Base-by-base conservation (phyloP, 176 grass and related monocot genomes). In the Paspalum notatum region DNA sequence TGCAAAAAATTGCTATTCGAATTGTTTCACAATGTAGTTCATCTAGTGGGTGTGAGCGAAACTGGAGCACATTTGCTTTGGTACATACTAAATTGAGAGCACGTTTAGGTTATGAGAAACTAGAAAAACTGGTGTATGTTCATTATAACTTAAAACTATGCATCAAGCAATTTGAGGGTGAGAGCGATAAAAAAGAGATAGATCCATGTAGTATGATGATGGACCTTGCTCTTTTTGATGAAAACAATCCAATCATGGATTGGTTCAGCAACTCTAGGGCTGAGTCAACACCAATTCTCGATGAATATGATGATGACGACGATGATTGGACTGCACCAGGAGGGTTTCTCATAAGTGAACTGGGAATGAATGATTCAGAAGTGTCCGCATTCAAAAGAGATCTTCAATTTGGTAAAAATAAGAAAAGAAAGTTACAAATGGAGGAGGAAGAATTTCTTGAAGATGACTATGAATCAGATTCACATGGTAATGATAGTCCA, bases 111-210 rank as follows among this genome's bases (percentile, higher is more conserved):
- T 71, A 37, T 38, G 78, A 80, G 16, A 81, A 81, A 53, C 52
- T 81, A 16, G 71, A 41, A 10, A 81, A 81, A 22, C 15, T 59
- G 41, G 79, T 81, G 38, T 81, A 38, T 71, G 79, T 81, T 16
- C 66, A 68, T 18, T 81, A 81, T 27, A 81, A 81, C 37, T 12
- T 81, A 4, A 60, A 57, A 16, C 22, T 81, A 9, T 43, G 11
- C 52, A 47, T 27, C 41, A 1, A 81, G 59, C 50, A 70, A 45
- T 47, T 56, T 9, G 42, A 60, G 59, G 55, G 0, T 38, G 32
- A 32, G 32, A 32, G 32, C 32, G 32, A 32, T 32, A 1, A 32
- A 32, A 32, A 32, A 32, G 32, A 32, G 32, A 32, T 32, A 32
- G 52, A 81, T n/a, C 47, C 0, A 0, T 24, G 47, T n/a, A 68